Percentiles rank a stretch among this genome's conserved stretches.
Evolutionary conservation across 345 rosid genomes (phyloP).

Genomic region (Eutrema yunnanense): DNA sequence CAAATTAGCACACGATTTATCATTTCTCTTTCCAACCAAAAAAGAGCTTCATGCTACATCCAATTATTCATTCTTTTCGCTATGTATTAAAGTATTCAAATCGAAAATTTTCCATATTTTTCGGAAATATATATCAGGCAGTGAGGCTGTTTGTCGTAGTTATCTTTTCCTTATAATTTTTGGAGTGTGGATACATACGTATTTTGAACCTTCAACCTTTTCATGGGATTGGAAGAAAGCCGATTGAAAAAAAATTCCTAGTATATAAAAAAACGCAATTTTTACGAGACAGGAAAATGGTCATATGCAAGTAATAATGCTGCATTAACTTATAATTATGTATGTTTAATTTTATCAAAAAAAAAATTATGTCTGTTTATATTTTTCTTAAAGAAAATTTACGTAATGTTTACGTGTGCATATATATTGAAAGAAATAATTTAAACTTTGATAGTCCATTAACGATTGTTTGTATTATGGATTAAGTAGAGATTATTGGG

Average conservation of each 20-base stretch:
- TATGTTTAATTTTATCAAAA: too few species aligned
- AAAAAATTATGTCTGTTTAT: background rate
- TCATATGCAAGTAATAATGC: background rate
- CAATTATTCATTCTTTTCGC: slow-evolving; percentile 11
- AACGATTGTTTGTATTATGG: slow-evolving; percentile 6
- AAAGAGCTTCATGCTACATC: background rate
- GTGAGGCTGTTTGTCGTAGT: background rate
- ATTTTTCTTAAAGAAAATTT: background rate
- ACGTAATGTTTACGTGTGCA: background rate
- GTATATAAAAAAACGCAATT: background rate
- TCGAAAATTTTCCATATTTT: background rate
- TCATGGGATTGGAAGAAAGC: background rate
- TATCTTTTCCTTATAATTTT: background rate
- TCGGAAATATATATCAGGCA: background rate
- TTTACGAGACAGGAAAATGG: background rate
- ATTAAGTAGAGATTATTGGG: too few species aligned
- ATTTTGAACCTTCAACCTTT: background rate
- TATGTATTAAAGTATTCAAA: background rate
- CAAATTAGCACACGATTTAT: slow-evolving; percentile 31
- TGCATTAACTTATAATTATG: background rate
- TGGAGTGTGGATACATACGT: background rate
- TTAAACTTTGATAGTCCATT: background rate
- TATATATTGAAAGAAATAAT: background rate
- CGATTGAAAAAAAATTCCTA: background rate
- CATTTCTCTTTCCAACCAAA: slow-evolving; percentile 25